These are phyloP conservation scores for Neltuma alba DNA, from an alignment of 306 rosid species.

Conservation along the genomic window DNA sequence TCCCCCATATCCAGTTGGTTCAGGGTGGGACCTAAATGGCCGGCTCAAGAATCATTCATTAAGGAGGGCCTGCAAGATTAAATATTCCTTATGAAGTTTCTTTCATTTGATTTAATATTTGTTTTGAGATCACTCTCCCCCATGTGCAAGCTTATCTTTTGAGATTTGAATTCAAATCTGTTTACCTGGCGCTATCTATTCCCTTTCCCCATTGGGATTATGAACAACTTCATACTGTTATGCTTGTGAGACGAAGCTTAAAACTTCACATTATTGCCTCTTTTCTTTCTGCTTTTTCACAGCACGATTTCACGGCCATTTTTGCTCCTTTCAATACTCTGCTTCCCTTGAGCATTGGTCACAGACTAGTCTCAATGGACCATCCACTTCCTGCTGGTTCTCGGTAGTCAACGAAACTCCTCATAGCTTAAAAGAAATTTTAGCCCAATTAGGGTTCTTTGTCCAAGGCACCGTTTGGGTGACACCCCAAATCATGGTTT, in stretches of 20 bases:
- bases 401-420: neutral
- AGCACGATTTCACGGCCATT: neutral
- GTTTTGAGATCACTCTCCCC: slow-evolving; percentile 20
- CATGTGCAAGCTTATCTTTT: slow-evolving; percentile 50
- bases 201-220: slow-evolving; percentile 22
- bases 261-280: slow-evolving; percentile 2
- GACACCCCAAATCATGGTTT: no score
- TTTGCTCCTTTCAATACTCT: neutral
- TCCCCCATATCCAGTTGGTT: slow-evolving; percentile 35
- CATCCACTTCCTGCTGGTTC: neutral
- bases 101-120: slow-evolving; percentile 15
- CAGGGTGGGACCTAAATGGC: slow-evolving; percentile 30
- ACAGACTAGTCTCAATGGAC: slow-evolving; percentile 9
- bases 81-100: slow-evolving; percentile 22
- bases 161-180: slow-evolving; percentile 47
- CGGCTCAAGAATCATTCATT: slow-evolving; percentile 12
- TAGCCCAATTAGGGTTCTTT: neutral
- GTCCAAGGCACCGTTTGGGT: no score
- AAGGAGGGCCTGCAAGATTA: neutral
- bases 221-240: slow-evolving; percentile 22
- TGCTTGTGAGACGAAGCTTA: slow-evolving; percentile 23
- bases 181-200: slow-evolving; percentile 16
- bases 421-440: neutral
- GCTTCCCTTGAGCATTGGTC: slow-evolving; percentile 26
- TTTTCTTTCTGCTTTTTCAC: neutral